A percentile compares a stretch with the other conserved stretches of the same genome.
phyloP scores from a whole-genome alignment of 371 early-diverging fungal genomes.

The Haplosporangium sp. region DNA sequence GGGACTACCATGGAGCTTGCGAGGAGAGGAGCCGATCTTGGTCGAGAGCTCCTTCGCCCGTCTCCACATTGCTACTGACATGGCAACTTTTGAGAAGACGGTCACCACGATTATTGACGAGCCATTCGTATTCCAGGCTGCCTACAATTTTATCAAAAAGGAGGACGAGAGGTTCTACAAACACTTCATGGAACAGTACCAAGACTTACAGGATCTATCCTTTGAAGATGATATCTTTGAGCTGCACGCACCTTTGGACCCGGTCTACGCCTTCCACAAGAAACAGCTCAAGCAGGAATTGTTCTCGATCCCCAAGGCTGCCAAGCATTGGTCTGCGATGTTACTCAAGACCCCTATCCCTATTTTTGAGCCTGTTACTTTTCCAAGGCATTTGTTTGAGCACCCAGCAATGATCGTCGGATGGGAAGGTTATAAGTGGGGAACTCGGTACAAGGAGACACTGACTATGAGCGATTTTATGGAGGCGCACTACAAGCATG shows the following conservation, averaged over 20 bases:
- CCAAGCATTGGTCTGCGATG: conserved; percentile 11
- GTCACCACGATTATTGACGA: conserved; percentile 34
- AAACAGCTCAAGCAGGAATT: conserved; percentile 36
- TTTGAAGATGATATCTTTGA: conserved; percentile 39
- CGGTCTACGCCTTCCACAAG: conserved; percentile 38
- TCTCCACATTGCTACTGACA: conserved; percentile 34
- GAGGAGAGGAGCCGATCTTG: conserved; percentile 47
- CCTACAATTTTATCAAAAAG: conserved; percentile 39
- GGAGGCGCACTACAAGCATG: conserved; percentile 37
- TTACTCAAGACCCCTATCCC: conserved; percentile 27
- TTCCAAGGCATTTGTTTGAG: conserved; percentile 30
- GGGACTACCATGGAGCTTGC: conserved; percentile 46
- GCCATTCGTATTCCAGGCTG: conserved; percentile 45
- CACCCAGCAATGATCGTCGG: conserved; percentile 36
- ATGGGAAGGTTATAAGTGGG: conserved; percentile 42
- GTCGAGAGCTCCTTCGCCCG: conserved; percentile 36
- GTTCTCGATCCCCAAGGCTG: conserved; percentile 42
- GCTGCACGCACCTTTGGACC: conserved; percentile 33
- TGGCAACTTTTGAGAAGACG: conserved; percentile 21
- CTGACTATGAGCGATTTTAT: conserved; percentile 35
- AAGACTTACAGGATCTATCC: conserved; percentile 38
- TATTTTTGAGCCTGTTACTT: conserved; percentile 35
- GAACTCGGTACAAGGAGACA: conserved; percentile 9
- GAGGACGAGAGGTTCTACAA: conserved; percentile 35
- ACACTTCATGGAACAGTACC: conserved; percentile 30